Evolutionary conservation across 805 yeast species (phyloP).

Genomic region (Monosporozyma yasuniensis): DNA sequence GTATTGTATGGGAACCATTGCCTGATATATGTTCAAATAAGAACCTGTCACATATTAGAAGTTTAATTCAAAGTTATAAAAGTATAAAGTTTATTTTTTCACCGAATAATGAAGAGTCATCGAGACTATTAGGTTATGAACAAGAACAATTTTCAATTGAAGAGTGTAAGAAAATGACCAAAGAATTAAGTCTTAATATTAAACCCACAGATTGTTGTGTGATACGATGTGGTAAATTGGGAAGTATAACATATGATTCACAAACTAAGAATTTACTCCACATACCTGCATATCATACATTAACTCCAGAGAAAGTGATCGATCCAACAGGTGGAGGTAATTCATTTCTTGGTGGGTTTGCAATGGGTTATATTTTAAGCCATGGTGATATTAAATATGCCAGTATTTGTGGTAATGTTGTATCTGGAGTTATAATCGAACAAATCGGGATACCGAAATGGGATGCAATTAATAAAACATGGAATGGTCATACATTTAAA

Average conservation of each 20-base stretch:
- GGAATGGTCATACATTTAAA: constrained; percentile 52
- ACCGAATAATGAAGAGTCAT: constrained; percentile 83
- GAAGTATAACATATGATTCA: constrained; percentile 44
- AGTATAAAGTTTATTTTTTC: constrained; percentile 34
- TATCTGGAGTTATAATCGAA: constrained; percentile 77
- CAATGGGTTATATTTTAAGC: constrained; percentile 48
- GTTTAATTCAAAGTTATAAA: too few species aligned
- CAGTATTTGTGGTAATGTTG: constrained; percentile 61
- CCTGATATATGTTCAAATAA: too few species aligned
- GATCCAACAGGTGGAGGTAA: constrained; percentile 98
- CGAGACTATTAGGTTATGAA: constrained; percentile 42
- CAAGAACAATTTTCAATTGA: constrained; percentile 32
- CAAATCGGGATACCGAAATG: constrained; percentile 61
- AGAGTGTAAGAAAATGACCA: too few species aligned
- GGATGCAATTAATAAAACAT: constrained; percentile 29
- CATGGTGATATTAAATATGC: constrained; percentile 40
- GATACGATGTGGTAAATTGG: constrained; percentile 67
- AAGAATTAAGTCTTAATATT: constrained; percentile 24
- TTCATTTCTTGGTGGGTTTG: constrained; percentile 74
- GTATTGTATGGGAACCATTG: too few species aligned
- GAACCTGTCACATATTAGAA: too few species aligned
- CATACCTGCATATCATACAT: constrained; percentile 69
- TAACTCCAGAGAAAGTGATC: constrained; percentile 38
- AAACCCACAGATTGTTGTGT: constrained; percentile 34
- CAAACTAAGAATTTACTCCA: constrained; percentile 21